Percentiles rank a stretch among this genome's conserved stretches.
These are phyloP conservation scores for Aspergillus caelatus DNA, from an alignment of 2,329 filamentous ascomycete species.

Conservation along the genomic window DNA sequence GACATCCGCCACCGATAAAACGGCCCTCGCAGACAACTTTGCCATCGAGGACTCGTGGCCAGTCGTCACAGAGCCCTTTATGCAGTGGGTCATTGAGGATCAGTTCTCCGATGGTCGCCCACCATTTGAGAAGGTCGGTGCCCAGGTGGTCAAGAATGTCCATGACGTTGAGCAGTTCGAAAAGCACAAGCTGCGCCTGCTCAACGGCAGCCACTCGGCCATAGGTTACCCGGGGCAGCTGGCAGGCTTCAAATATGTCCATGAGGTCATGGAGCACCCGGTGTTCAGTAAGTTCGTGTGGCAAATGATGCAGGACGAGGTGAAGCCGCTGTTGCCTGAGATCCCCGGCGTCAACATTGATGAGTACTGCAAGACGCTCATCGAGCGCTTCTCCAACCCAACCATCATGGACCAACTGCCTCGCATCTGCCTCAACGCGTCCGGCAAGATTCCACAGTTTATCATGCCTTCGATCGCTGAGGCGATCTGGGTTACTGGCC, in stretches of 20 bases:
- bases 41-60: slow-evolving; percentile 57
- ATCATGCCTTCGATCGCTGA: slow-evolving; percentile 45
- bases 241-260: slow-evolving; percentile 57
- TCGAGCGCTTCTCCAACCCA: slow-evolving; percentile 60
- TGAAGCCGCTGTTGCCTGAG: slow-evolving; percentile 55
- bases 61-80: slow-evolving; percentile 59
- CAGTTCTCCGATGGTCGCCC: slow-evolving; percentile 56
- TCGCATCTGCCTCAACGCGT: slow-evolving; percentile 55
- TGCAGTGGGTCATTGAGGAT: slow-evolving; percentile 61
- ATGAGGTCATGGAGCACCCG: slow-evolving; percentile 57
- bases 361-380: slow-evolving; percentile 56
- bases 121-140: slow-evolving; percentile 56
- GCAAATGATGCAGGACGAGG: slow-evolving; percentile 60
- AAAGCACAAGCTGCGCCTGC: slow-evolving; percentile 60
- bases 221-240: slow-evolving; percentile 56
- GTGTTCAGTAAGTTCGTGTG: slow-evolving; percentile 52
- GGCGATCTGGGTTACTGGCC: slow-evolving; percentile 49
- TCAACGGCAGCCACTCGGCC: slow-evolving; percentile 58
- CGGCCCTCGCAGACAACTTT: slow-evolving; percentile 48
- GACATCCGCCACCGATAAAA: slow-evolving; percentile 51
- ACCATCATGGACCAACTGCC: slow-evolving; percentile 60
- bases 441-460: slow-evolving; percentile 57
- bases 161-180: slow-evolving; percentile 58
- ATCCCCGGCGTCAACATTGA: slow-evolving; percentile 57
- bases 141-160: slow-evolving; percentile 56